A percentile compares a stretch with the other conserved stretches of the same genome.
These are phyloP conservation scores for Coemansia sp. DNA, from an alignment of 192 early-diverging fungal genomes.

Conservation along the genomic window DNA sequence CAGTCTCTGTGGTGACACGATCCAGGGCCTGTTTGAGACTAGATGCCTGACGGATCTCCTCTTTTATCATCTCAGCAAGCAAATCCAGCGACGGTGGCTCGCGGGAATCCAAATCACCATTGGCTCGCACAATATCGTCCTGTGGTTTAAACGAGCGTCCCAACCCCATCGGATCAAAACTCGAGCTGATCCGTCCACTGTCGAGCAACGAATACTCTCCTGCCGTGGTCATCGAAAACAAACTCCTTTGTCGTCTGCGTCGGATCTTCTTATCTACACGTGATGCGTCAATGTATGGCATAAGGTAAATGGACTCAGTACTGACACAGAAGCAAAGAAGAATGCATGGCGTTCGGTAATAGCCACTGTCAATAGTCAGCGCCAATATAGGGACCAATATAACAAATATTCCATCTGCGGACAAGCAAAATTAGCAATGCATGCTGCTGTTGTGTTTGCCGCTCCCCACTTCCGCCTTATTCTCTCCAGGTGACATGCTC, in stretches of 20 bases:
- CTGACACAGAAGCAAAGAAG: not conserved
- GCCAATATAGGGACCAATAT: not conserved
- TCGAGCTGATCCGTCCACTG: conserved; percentile 24
- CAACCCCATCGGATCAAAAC: conserved; percentile 28
- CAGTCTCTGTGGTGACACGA: conserved; percentile 34
- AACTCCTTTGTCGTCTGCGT: conserved; percentile 45
- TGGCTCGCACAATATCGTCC: conserved; percentile 1
- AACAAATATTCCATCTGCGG: not conserved
- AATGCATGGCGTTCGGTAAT: not conserved
- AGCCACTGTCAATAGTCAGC: not conserved
- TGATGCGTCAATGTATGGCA: not conserved
- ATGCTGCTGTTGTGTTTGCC: not conserved
- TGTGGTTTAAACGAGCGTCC: conserved; percentile 9
- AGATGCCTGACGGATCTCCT: conserved; percentile 55
- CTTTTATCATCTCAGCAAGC: conserved; percentile 53
- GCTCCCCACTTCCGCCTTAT: no score
- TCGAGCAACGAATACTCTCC: conserved; percentile 46
- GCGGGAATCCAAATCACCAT: conserved; percentile 7
- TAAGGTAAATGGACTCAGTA: not conserved
- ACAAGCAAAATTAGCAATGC: not conserved
- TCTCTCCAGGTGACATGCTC: not conserved
- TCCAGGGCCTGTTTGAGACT: conserved; percentile 47
- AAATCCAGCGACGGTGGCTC: conserved; percentile 45
- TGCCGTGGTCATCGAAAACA: conserved; percentile 52
- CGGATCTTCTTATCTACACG: conserved; percentile 45